Evolutionary conservation across 2,329 filamentous ascomycete genomes (phyloP), one percentile per base, ranked within the genome.

Genomic region (Huntiella decipiens): DNA sequence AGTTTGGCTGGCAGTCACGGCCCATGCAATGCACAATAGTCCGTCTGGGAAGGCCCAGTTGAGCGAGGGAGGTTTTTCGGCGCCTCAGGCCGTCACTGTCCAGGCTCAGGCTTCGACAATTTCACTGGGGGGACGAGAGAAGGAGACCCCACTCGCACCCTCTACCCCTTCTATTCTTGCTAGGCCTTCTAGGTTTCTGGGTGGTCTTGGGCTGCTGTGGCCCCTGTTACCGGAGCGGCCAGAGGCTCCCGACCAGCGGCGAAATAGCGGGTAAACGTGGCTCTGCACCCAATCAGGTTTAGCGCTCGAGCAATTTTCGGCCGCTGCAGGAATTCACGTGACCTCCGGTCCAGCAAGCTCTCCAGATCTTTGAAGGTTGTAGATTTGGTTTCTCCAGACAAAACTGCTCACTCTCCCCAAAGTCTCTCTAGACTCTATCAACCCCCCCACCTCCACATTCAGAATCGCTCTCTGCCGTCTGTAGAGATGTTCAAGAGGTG

Each of bases 401-500:
- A 65, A 65, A 63, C 63, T 66, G 62, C 63, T 66, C 63, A 63
- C 56, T 52, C 48, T 61, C 61, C 60, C 61, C 63, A 65, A 62
- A 65, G 60, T 65, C 65, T 63, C 66, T 61, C 61, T 61, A 61
- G 47, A 49, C 63, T 63, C 60, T 28, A 28, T 56, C 60, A 61
- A 62, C 60, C 63, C 62, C 59, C 68, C 66, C 68, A 71, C 68
- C 70, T 68, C 69, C 47, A 66, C 66, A 68, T 72, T 63, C 64
- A 63, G 63, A 65, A 71, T 68, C 68, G 71, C 72, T 74, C 71
- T 73, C 68, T 66, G 67, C 71, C 71, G 75, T 77, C 74, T 70
- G 66, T 65, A 71, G 82, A 73, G 76, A 84, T 84, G 79, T 79
- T 82, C 70, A 82, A 82, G 78, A 82, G 78, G 79, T 84, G 66